Base-by-base conservation (phyloP, 306 rosid species). In the Malus fusca region DNA sequence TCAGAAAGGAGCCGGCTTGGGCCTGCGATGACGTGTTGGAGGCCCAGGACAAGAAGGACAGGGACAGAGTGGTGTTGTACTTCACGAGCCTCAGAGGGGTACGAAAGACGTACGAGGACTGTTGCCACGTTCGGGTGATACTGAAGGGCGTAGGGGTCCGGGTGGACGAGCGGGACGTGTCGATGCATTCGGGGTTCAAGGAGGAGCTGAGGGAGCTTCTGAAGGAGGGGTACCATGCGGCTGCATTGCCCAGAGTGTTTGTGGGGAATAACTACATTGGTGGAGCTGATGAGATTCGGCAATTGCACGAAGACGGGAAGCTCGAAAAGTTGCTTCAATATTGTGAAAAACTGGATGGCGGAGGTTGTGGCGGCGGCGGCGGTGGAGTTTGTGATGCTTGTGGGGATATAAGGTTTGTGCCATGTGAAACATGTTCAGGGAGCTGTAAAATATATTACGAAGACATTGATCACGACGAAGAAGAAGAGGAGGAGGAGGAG, bases 361-460 rank as follows among this genome's bases (percentile, higher is more conserved):
- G 25, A 43, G 69, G 19, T 48, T 15, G 37, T 0, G 82, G 37
- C 1, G 82, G 81, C 8, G 80, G 51, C 10, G 84, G 69, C 8
- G 81, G 76, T 2, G 85, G 84, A 22, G 93, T 71, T 0, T 95
- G 99, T 81, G 96, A 88, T 68, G 93, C 81, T 12, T 95, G 99
- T 86, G 98, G 97, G 51, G 97, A 92, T 75, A 33, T 95, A 75
- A 88, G 96, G 82, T 95, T 95, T 86, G 88, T 92, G 81, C 99
- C 97, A 30, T 95, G 99, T 78, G 91, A 88, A 80, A 87, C 93
- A 19, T 92, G 99, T 66, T 83, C 75, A n/a, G 99, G 99, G 60
- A 95, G 99, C 80, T 95, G 99, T 82, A 95, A 95, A 84, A 87
- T 92, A 35, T 95, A 88, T 59, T 86, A 86, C 76, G 97, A 88